Conservation (phyloP, 2,329 filamentous ascomycete genomes). For the Penicillium thymicola region DNA sequence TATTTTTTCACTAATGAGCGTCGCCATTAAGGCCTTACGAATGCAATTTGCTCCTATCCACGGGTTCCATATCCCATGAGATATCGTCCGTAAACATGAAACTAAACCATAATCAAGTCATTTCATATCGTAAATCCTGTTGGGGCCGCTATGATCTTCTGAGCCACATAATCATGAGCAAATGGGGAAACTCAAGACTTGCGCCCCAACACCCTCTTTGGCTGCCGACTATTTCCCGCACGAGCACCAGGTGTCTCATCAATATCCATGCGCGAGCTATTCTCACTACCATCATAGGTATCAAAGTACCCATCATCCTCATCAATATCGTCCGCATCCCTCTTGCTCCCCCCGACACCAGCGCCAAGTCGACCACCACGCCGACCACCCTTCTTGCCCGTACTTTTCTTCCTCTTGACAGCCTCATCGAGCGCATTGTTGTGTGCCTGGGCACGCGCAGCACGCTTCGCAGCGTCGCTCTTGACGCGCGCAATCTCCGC, state of each 20-base stretch:
- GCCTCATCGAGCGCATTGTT: conserved; percentile 51
- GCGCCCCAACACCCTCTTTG: conserved; percentile 38
- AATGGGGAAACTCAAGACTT: conserved; percentile 24
- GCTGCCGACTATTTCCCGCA: conserved; percentile 27
- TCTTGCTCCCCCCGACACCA: conserved; percentile 36
- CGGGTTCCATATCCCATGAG: not conserved
- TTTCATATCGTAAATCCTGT: conserved; percentile 2
- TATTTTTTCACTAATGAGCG: conserved; percentile 29
- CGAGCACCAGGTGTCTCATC: conserved; percentile 34
- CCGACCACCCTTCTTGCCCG: conserved; percentile 16
- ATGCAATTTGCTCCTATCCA: conserved; percentile 11
- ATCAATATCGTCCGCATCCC: conserved; percentile 41
- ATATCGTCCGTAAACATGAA: not conserved
- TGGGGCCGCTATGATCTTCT: not conserved
- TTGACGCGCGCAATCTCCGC: conserved; percentile 68
- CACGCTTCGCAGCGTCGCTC: conserved; percentile 53
- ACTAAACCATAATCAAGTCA: conserved; percentile 1
- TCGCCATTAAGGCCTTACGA: conserved; percentile 22
- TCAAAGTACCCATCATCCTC: conserved; percentile 40
- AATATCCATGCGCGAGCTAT: conserved; percentile 39
- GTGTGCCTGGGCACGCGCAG: conserved; percentile 50
- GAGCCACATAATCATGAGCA: not conserved
- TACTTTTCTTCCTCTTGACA: conserved; percentile 39
- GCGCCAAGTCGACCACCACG: conserved; percentile 11
- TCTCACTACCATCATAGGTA: conserved; percentile 24